Percentiles rank a stretch among this genome's conserved stretches.
Conservation (phyloP, 106 monocot species). For the Amphibolis antarctica region DNA sequence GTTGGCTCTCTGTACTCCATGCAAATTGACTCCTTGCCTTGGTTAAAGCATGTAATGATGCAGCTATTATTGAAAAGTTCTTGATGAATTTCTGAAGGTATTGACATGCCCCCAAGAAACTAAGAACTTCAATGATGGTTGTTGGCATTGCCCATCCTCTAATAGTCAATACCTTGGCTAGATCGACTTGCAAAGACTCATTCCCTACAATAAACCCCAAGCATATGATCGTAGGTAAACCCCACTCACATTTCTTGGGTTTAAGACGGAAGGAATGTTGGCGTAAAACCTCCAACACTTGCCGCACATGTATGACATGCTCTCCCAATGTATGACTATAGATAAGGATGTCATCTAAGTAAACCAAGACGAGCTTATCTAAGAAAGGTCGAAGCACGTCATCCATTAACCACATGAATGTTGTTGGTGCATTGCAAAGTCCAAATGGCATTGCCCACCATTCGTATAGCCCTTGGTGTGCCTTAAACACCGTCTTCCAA, state of each 20-base stretch:
- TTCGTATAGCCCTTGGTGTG: background rate
- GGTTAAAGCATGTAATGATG: background rate
- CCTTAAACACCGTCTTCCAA: background rate
- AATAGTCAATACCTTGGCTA: background rate
- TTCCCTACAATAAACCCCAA: background rate
- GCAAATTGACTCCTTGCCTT: background rate
- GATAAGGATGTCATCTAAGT: background rate
- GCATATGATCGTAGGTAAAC: background rate
- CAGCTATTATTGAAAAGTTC: background rate
- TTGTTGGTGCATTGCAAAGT: background rate
- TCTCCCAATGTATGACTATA: background rate
- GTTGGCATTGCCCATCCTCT: background rate
- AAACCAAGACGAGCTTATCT: background rate
- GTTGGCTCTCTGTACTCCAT: background rate
- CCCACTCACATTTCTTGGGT: background rate
- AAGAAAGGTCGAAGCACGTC: background rate
- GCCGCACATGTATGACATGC: background rate
- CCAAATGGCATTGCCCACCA: background rate
- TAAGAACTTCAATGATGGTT: background rate
- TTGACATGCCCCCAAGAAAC: background rate
- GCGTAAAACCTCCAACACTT: background rate
- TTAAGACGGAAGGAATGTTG: background rate
- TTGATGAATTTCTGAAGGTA: background rate
- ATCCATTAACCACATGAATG: background rate
- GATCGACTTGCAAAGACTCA: background rate